Base-by-base conservation (phyloP, 306 rosid species). In the Trifolium subterraneum region DNA sequence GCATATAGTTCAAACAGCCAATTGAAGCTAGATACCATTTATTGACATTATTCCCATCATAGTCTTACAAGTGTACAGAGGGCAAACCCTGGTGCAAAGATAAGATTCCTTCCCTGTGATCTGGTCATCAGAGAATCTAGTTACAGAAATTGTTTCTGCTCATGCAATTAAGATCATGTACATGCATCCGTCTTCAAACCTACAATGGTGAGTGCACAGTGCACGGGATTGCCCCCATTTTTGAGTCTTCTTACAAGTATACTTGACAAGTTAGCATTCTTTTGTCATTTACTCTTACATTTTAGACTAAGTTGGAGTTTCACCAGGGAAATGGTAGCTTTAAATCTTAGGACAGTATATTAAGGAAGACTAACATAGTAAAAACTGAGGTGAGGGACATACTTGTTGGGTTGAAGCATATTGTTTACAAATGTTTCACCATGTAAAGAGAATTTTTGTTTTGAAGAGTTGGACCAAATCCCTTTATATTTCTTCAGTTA, bases 221-320 rank as follows among this genome's bases (percentile, higher is more conserved):
- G 66, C 23, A 19, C 48, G 41, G 67, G 45, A 42, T 68, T 11
- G 45, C 50, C 68, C 68, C 68, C 41, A 10, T 73, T 74, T 80
- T 68, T 10, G 62, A 73, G 82, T 68, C 84, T 82, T 64, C 81
- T 82, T 83, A 41, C 85, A 68, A 78, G 80, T 48, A 70, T 58
- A 77, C 79, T 71, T 83, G 52, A 35, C 75, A 75, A 77, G 68
- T 55, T 75, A 75, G 80, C 83, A 79, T 84, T 86, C 81, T 84
- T 87, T 76, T 78, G 64, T 59, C 61, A 8, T 54, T 66, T 66
- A 75, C 68, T 55, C 80, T 60, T 29, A 65, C 33, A 41, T 36
- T 70, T 71, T 71, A 56, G 76, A 59, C 50, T 33, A 77, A 77
- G 70, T 81, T 42, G 86, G 77, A 70, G 65, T 82, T 77, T 70